These are phyloP conservation scores for Conidiobolus incongruus DNA, from an alignment of 371 early-diverging fungal genomes.

Conservation along the genomic window DNA sequence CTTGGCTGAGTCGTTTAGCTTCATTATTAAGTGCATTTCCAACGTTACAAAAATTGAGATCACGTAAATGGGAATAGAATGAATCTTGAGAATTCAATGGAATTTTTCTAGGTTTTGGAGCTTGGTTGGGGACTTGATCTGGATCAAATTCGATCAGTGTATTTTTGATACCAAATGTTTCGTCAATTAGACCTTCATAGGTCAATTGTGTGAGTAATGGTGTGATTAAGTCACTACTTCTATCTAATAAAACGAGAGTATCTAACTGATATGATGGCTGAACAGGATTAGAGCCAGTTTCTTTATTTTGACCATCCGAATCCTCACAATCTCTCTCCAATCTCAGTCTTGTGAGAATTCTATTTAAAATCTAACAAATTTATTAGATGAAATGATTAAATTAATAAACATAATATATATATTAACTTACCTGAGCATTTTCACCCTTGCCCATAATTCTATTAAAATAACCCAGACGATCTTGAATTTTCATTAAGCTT, in stretches of 20 bases:
- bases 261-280: constrained; percentile 52
- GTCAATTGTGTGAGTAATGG: constrained; percentile 84
- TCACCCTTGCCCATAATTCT: constrained; percentile 78
- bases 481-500: constrained; percentile 68
- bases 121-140: constrained; percentile 3
- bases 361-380: constrained; percentile 29
- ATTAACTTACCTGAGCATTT: constrained; percentile 30
- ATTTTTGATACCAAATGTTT: constrained; percentile 38
- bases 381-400: background rate
- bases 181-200: constrained; percentile 83
- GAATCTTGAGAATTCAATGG: constrained; percentile 54
- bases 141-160: constrained; percentile 1
- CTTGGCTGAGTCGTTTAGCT: constrained; percentile 57
- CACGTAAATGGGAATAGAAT: constrained; percentile 55
- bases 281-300: constrained; percentile 12
- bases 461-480: constrained; percentile 66
- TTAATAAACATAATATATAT: background rate
- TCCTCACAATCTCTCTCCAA: constrained; percentile 42
- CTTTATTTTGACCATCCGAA: constrained; percentile 10
- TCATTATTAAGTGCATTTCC: constrained; percentile 55
- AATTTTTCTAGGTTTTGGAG: constrained; percentile 22
- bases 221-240: constrained; percentile 69
- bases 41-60: constrained; percentile 76
- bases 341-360: constrained; percentile 62
- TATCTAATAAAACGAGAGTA: constrained; percentile 74